phyloP scores from a whole-genome alignment of 2,329 filamentous ascomycete genomes.

The Neonectria faginata region DNA sequence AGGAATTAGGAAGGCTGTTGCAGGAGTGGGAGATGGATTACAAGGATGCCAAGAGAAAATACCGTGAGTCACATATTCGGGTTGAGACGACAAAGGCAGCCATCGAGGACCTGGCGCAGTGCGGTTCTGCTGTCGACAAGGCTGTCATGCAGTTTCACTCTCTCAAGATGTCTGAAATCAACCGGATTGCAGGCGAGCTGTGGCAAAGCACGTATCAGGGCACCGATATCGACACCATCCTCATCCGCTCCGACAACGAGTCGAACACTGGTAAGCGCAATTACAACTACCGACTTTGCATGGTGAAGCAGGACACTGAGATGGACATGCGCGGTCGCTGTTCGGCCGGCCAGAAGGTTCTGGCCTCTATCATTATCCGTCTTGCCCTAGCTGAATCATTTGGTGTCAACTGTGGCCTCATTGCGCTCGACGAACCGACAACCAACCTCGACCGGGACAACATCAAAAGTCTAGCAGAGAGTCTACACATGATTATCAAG shows the following conservation, averaged over 20 bases:
- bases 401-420: conserved; percentile 93
- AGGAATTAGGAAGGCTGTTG: conserved; percentile 78
- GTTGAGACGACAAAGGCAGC: conserved; percentile 93
- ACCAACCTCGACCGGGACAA: conserved; percentile 97
- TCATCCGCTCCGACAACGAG: conserved; percentile 93
- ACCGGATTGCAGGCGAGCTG: conserved; percentile 92
- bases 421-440: conserved; percentile 96
- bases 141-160: conserved; percentile 98
- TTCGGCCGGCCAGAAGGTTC: conserved; percentile 94
- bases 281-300: conserved; percentile 98
- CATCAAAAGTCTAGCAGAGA: conserved; percentile 87
- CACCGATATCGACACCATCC: conserved; percentile 95
- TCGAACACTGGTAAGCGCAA: conserved; percentile 77
- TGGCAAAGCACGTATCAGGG: conserved; percentile 98
- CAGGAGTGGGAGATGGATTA: conserved; percentile 89
- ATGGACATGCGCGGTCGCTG: conserved; percentile 99
- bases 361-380: conserved; percentile 97
- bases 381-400: conserved; percentile 97
- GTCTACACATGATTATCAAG: conserved; percentile 88
- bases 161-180: conserved; percentile 98
- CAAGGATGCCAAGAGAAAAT: conserved; percentile 81
- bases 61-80: conserved; percentile 88
- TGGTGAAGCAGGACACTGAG: conserved; percentile 96
- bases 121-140: conserved; percentile 86
- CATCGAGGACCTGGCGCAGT: conserved; percentile 88